These are phyloP conservation scores for Aspergillus sergii DNA, from an alignment of 2,329 filamentous ascomycete genomes.

Conservation along the genomic window DNA sequence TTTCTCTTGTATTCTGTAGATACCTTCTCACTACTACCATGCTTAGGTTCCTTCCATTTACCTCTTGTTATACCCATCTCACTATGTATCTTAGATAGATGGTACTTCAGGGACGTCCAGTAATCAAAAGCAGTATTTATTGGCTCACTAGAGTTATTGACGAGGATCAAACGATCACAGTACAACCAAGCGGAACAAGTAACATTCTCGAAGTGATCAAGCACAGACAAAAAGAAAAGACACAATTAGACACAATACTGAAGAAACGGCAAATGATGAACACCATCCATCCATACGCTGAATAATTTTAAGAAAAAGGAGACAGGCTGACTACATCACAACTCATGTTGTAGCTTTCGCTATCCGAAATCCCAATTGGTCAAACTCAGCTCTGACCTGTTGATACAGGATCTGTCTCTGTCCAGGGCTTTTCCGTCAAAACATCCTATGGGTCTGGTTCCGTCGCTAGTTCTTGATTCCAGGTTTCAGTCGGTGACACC, in stretches of 20 bases:
- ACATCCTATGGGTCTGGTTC: not conserved
- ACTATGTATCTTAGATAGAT: too few species aligned
- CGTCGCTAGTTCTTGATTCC: not conserved
- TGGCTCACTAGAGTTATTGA: not conserved
- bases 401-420: not conserved
- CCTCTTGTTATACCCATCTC: not conserved
- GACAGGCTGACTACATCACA: not conserved
- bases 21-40: too few species aligned
- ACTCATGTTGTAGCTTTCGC: conserved; percentile 1
- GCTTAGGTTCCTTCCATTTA: too few species aligned
- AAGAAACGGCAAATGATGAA: not conserved
- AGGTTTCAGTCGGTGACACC: not conserved
- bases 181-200: conserved; percentile 1
- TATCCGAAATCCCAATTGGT: not conserved
- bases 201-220: conserved; percentile 2
- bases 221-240: not conserved
- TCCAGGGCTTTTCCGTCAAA: not conserved
- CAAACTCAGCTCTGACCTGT: not conserved
- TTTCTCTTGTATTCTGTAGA: too few species aligned
- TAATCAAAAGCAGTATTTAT: conserved; percentile 3
- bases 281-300: conserved; percentile 6
- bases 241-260: conserved; percentile 6
- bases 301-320: conserved; percentile 1
- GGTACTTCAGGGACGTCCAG: not conserved
- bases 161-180: not conserved